Conservation (phyloP, 2,329 filamentous ascomycete species). For the Fusarium armeniacum region DNA sequence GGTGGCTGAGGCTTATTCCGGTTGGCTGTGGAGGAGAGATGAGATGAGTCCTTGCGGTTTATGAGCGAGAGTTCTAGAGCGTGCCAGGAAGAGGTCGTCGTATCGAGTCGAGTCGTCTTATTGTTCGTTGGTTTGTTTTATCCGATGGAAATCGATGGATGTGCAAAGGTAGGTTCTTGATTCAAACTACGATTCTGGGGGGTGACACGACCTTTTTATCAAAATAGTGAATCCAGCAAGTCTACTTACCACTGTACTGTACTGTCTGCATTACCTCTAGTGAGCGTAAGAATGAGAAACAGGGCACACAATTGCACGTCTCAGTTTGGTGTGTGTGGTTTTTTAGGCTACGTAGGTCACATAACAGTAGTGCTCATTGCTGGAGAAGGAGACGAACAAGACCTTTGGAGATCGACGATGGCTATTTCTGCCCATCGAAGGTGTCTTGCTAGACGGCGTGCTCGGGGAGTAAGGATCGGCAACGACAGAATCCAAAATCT, state of each 20-base stretch:
- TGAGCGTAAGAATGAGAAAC: constrained; percentile 8
- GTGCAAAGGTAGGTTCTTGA: constrained; percentile 22
- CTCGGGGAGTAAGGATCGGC: constrained; percentile 38
- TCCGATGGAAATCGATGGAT: constrained; percentile 7
- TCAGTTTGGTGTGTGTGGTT: constrained; percentile 17
- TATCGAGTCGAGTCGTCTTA: not conserved
- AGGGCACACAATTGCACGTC: constrained; percentile 25
- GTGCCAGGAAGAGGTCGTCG: constrained; percentile 12
- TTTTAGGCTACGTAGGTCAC: constrained; percentile 27
- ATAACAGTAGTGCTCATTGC: constrained; percentile 18
- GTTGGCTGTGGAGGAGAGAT: constrained; percentile 35
- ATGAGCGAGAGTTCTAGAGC: constrained; percentile 22
- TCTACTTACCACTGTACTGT: not conserved
- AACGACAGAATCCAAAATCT: constrained; percentile 10
- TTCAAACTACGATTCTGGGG: constrained; percentile 4
- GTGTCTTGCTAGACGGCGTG: constrained; percentile 35
- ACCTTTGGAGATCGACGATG: constrained; percentile 36
- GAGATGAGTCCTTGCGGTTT: not conserved
- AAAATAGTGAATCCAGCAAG: constrained; percentile 14
- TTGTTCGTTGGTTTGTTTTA: not conserved
- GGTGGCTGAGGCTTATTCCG: constrained; percentile 50
- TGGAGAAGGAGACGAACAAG: not conserved
- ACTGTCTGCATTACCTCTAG: not conserved
- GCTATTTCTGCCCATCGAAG: constrained; percentile 7
- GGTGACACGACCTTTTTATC: constrained; percentile 30